Evolutionary conservation across 768 basidiomycete species (phyloP).

Genomic region (Tylopilus intermedius): DNA sequence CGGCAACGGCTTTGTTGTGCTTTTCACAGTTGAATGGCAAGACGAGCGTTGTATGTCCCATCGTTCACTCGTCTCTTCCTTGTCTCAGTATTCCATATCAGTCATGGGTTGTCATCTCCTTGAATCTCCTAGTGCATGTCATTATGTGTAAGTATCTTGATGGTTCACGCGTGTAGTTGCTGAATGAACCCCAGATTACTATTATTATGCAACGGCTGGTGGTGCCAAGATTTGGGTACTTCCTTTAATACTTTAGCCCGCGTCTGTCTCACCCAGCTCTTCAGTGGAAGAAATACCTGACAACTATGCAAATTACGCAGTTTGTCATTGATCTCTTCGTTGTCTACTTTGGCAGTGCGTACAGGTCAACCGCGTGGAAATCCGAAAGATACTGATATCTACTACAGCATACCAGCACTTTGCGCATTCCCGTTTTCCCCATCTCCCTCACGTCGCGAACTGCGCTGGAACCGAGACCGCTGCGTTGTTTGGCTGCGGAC

Average conservation of each 20-base stretch:
- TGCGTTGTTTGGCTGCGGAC: constrained; percentile 82
- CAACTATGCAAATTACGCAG: constrained; percentile 93
- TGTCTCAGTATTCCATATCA: constrained; percentile 27
- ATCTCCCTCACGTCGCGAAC: constrained; percentile 67
- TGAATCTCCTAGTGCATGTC: constrained; percentile 92
- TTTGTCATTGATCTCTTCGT: constrained; percentile 88
- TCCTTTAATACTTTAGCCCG: background rate
- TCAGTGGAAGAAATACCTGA: constrained; percentile 98
- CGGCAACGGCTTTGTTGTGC: constrained; percentile 93
- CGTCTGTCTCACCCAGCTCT: background rate
- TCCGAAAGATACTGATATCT: constrained; percentile 7
- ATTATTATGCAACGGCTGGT: constrained; percentile 97
- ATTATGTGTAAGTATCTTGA: constrained; percentile 80
- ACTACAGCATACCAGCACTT: constrained; percentile 75
- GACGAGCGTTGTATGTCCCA: constrained; percentile 78
- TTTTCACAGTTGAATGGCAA: constrained; percentile 91
- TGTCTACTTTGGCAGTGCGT: constrained; percentile 94
- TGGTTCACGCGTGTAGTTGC: background rate
- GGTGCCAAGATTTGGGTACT: constrained; percentile 94
- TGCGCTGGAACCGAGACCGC: constrained; percentile 89
- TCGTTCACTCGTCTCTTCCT: background rate
- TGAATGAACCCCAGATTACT: constrained; percentile 66
- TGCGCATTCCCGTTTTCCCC: constrained; percentile 53
- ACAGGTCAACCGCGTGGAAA: background rate
- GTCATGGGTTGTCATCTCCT: constrained; percentile 94